phyloP scores from a whole-genome alignment of 2,329 filamentous ascomycete genomes.

The Fusarium anguioides region DNA sequence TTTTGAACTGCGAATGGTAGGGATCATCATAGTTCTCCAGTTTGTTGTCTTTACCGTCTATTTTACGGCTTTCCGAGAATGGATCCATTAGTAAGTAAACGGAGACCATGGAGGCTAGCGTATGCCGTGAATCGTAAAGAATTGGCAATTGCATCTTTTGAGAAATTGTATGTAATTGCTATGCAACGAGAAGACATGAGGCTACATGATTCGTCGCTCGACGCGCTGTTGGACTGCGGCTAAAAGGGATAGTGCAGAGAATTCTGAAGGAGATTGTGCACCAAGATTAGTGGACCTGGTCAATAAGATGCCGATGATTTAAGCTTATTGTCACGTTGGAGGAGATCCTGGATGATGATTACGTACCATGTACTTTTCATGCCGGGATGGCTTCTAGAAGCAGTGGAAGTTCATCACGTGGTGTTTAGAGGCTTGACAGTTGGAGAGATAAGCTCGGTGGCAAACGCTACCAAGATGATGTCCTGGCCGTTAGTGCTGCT shows the following conservation, averaged over 20 bases:
- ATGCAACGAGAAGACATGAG: conserved; percentile 1
- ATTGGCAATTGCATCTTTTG: conserved; percentile 2
- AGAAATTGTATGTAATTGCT: conserved; percentile 19
- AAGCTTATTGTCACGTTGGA: conserved; percentile 44
- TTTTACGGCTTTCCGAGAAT: background rate
- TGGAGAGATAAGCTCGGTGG: background rate
- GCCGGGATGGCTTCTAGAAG: conserved; percentile 40
- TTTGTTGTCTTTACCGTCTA: conserved; percentile 6
- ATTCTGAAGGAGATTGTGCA: conserved; percentile 12
- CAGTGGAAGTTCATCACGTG: conserved; percentile 30
- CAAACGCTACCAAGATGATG: background rate
- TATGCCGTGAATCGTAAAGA: conserved; percentile 23
- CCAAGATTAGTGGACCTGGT: conserved; percentile 28
- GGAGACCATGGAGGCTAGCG: conserved; percentile 21
- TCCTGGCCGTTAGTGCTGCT: conserved; percentile 20
- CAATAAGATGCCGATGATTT: conserved; percentile 40
- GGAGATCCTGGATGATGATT: conserved; percentile 36
- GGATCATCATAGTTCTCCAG: conserved; percentile 21
- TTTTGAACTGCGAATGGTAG: conserved; percentile 21
- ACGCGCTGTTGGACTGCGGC: conserved; percentile 12
- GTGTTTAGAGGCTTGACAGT: conserved; percentile 11
- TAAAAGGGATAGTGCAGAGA: conserved; percentile 32
- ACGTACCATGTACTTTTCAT: conserved; percentile 43
- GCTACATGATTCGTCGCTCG: conserved; percentile 16
- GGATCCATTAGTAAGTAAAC: conserved; percentile 18